Conservation (phyloP, 768 basidiomycete species). For the Amanita muscaria region DNA sequence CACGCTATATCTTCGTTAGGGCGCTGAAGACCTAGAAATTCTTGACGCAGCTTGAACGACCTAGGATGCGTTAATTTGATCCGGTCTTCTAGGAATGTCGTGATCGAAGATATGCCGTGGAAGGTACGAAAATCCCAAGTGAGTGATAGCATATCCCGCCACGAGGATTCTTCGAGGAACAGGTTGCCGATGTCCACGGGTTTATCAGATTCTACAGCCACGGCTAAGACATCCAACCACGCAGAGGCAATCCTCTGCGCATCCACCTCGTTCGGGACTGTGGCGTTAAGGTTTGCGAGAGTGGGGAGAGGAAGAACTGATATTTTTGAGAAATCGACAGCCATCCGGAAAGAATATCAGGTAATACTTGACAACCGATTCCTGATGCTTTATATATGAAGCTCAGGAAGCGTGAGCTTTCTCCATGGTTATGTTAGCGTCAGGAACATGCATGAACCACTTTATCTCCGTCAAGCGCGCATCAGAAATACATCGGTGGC, state of each 20-base stretch:
- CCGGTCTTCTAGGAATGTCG: slow-evolving; percentile 25
- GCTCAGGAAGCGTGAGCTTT: too few relatives aligned
- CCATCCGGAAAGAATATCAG: too few relatives aligned
- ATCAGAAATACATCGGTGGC: too few relatives aligned
- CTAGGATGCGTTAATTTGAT: slow-evolving; percentile 17
- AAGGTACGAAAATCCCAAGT: slow-evolving; percentile 50
- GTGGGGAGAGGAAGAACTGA: slow-evolving; percentile 21
- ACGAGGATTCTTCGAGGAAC: slow-evolving; percentile 24
- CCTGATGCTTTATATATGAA: too few relatives aligned
- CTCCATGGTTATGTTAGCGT: too few relatives aligned
- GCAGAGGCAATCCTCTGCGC: slow-evolving; percentile 18
- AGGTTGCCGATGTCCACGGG: slow-evolving; percentile 13
- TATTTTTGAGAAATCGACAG: not conserved
- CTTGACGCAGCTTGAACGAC: slow-evolving; percentile 17
- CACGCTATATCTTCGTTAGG: slow-evolving; percentile 35
- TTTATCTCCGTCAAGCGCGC: too few relatives aligned
- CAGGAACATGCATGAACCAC: too few relatives aligned
- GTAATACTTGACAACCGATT: too few relatives aligned
- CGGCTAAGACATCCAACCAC: slow-evolving; percentile 21
- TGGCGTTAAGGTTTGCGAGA: slow-evolving; percentile 18
- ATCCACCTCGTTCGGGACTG: slow-evolving; percentile 16
- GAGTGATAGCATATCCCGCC: slow-evolving; percentile 44
- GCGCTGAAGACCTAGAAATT: slow-evolving; percentile 19
- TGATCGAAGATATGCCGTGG: slow-evolving; percentile 25
- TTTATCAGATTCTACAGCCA: slow-evolving; percentile 9